Percentiles rank a stretch among this genome's conserved stretches.
These are phyloP conservation scores for Cordyceps fumosorosea DNA, from an alignment of 2,329 filamentous ascomycete species.

Conservation along the genomic window DNA sequence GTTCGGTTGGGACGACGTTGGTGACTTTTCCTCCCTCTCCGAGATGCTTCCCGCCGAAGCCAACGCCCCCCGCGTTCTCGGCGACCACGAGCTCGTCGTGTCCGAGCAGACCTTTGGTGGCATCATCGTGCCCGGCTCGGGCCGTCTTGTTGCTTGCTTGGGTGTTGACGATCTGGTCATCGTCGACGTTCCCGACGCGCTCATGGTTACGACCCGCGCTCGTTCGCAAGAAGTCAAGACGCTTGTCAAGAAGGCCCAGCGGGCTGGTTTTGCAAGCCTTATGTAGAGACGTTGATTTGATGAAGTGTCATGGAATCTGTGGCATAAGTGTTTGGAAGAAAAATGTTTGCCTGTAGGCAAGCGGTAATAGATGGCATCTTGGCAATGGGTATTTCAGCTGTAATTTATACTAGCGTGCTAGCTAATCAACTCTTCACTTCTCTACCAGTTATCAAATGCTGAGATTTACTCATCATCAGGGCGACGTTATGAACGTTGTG, in stretches of 20 bases:
- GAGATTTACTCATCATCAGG: not conserved
- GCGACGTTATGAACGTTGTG: no score
- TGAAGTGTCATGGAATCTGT: conserved; percentile 5
- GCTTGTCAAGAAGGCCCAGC: conserved; percentile 21
- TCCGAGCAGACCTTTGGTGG: conserved; percentile 22
- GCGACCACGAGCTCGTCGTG: conserved; percentile 20
- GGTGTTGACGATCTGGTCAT: conserved; percentile 23
- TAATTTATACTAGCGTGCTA: conserved; percentile 14
- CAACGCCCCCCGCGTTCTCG: conserved; percentile 20
- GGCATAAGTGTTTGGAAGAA: conserved; percentile 5
- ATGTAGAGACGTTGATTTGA: conserved; percentile 15
- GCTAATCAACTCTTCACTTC: conserved; percentile 14
- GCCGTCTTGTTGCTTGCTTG: conserved; percentile 21
- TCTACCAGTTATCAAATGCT: not conserved
- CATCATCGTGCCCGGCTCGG: conserved; percentile 21
- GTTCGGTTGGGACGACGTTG: conserved; percentile 23
- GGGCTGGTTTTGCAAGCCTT: conserved; percentile 19
- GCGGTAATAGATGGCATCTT: conserved; percentile 9
- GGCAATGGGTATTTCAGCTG: conserved; percentile 9
- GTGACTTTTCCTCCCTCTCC: conserved; percentile 22
- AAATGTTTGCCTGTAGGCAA: not conserved
- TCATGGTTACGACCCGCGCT: conserved; percentile 22
- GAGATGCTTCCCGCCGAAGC: conserved; percentile 23
- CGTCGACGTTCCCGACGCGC: conserved; percentile 21
- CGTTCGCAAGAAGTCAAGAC: conserved; percentile 23